Base-by-base conservation (phyloP, 257 asterid species). In the Capsicum rhomboideum region DNA sequence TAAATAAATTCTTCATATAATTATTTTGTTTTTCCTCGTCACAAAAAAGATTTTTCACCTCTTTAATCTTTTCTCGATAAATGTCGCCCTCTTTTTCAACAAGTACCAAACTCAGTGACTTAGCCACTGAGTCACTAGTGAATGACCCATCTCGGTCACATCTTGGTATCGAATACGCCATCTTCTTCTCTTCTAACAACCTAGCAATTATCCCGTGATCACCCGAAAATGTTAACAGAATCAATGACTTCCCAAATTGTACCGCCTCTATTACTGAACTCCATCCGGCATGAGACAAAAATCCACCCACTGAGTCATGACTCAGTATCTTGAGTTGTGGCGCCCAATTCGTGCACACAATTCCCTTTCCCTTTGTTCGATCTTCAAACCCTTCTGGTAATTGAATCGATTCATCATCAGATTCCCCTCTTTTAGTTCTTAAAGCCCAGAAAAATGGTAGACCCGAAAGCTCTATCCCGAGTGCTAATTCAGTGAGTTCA, bases 261-360 rank as follows among this genome's bases (percentile, higher is more conserved):
- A 87, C 17, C 5, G 85, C 91, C n/a, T 86, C 90, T 1, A 87
- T 67, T 1, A 71, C 44, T 18, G 91, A 89, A 18, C 90, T 84
- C 88, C 88, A 89, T 49, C 88, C 90, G 0, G 74, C 85, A 78
- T 87, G 90, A 67, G 85, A 85, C 82, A 89, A 74, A 83, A 85
- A 87, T 1, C 84, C 87, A 49, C 90, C 91, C 0, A 87, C 64
- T 0, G 89, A 85, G 8, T 55, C 89, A 42, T 86, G 87, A 34
- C 68, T 86, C 49, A 86, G 49, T 54, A 89, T 85, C 80, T 63
- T 69, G 26, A 82, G 26, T 28, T 87, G 91, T 4, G 90, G 89
- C 2, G 83, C 89, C 91, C 91, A 89, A 0, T 20, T 52, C 55
- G 28, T 85, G 82, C 88, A 87, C 18, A 89, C 86, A 0, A 84